These are phyloP conservation scores for Fraxinus dipetala DNA, from an alignment of 305 asterid species.

Conservation along the genomic window DNA sequence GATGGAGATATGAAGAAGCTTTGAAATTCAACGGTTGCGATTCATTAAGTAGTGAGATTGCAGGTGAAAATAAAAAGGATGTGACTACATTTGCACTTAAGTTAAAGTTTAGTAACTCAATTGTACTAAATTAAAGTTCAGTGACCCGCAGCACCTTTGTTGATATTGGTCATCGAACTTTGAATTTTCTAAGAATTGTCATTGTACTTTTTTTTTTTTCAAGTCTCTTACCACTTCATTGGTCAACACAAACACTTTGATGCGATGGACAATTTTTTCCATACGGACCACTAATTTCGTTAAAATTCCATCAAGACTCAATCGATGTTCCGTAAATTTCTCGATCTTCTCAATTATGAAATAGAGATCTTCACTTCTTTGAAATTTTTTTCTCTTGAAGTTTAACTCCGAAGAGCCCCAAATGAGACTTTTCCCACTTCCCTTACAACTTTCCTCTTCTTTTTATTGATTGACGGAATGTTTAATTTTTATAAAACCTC, in stretches of 20 bases:
- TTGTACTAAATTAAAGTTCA: not conserved
- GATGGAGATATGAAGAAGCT: constrained; percentile 22
- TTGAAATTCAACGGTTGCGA: constrained; percentile 46
- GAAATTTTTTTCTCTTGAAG: not conserved
- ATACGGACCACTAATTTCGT: not conserved
- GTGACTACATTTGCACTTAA: not conserved
- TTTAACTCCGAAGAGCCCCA: not conserved
- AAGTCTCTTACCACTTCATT: not conserved
- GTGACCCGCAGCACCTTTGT: not conserved
- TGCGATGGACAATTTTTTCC: not conserved
- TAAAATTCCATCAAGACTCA: not conserved
- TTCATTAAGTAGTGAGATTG: constrained; percentile 1
- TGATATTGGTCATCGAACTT: not conserved
- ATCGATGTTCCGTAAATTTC: not conserved
- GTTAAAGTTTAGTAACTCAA: not conserved
- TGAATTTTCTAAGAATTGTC: not conserved
- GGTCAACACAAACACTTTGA: not conserved
- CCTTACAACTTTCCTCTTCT: not conserved
- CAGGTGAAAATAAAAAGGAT: not conserved
- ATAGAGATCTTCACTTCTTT: not conserved
- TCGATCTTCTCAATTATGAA: not conserved
- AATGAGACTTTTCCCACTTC: not conserved
- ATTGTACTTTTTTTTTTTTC: not conserved
- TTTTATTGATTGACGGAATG: not conserved
- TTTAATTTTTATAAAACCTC: not conserved